Evolutionary conservation across 345 rosid genomes (phyloP).

Genomic region (Hibiscus trionum): DNA sequence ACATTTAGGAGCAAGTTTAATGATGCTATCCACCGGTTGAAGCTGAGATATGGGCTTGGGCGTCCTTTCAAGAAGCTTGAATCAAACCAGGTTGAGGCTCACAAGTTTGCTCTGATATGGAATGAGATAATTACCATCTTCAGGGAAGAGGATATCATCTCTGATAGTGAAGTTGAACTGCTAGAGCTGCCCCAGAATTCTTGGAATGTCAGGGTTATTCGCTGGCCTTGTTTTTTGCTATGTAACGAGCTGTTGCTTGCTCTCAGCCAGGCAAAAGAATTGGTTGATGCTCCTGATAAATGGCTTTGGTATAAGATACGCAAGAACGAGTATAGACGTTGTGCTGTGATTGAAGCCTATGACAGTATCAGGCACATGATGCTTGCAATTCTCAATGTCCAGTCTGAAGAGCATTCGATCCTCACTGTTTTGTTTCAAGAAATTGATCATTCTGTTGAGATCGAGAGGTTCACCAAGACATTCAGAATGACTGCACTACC

Average conservation of each 20-base stretch:
- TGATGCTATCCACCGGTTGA: conserved; percentile 75
- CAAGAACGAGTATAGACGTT: conserved; percentile 88
- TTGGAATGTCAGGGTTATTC: conserved; percentile 80
- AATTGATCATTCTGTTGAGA: conserved; percentile 57
- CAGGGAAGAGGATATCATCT: conserved; percentile 95
- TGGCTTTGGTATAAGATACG: conserved; percentile 92
- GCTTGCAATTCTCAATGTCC: conserved; percentile 55
- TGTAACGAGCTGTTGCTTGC: conserved; percentile 95
- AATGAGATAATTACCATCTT: conserved; percentile 77
- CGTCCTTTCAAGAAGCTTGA: conserved; percentile 82
- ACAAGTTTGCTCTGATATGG: conserved; percentile 91
- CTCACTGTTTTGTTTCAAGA: conserved; percentile 70
- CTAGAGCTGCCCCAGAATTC: conserved; percentile 86
- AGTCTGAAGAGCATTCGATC: conserved; percentile 79
- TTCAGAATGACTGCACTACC: conserved; percentile 69
- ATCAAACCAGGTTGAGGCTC: conserved; percentile 88
- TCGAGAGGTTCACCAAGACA: conserved; percentile 67
- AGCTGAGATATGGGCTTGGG: conserved; percentile 88
- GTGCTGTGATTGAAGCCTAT: conserved; percentile 85
- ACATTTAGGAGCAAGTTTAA: conserved; percentile 64
- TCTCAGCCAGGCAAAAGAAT: conserved; percentile 82
- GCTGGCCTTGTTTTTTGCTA: conserved; percentile 93
- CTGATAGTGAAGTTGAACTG: conserved; percentile 82
- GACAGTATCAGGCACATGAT: conserved; percentile 69
- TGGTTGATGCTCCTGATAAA: conserved; percentile 88